phyloP scores from a whole-genome alignment of 106 monocot species.

The Posidonia australis region DNA sequence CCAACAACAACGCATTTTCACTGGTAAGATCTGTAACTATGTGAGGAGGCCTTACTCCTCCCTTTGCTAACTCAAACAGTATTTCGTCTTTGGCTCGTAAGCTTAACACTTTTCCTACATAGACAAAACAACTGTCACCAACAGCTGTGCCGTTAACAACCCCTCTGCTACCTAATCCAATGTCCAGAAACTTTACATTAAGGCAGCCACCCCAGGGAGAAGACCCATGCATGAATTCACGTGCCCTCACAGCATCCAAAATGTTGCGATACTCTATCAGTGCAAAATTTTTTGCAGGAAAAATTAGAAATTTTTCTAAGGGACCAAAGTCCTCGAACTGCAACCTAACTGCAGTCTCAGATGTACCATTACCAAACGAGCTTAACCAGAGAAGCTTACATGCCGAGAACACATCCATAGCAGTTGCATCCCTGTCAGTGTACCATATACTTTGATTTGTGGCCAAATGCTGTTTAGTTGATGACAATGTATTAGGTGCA shows the following conservation, averaged over 20 bases:
- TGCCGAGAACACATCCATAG: slow-evolving; percentile 67
- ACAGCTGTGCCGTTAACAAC: slow-evolving; percentile 41
- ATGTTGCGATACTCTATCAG: slow-evolving; percentile 69
- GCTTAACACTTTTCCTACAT: slow-evolving; percentile 54
- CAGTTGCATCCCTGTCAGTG: slow-evolving; percentile 50
- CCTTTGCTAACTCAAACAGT: slow-evolving; percentile 35
- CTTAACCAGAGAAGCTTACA: slow-evolving; percentile 77
- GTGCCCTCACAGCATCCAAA: slow-evolving; percentile 83
- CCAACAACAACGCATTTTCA: slow-evolving; percentile 66
- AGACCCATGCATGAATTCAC: slow-evolving; percentile 80
- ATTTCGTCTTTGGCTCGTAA: slow-evolving; percentile 63
- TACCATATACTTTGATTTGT: slow-evolving; percentile 42
- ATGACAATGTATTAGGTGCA: slow-evolving; percentile 7
- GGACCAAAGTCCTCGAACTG: slow-evolving; percentile 89
- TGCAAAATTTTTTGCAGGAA: slow-evolving; percentile 60
- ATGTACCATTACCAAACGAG: slow-evolving; percentile 50
- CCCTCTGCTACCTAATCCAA: slow-evolving; percentile 62
- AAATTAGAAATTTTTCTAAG: slow-evolving; percentile 37
- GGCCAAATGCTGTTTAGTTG: slow-evolving; percentile 21
- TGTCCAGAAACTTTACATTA: slow-evolving; percentile 68
- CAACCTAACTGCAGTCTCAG: slow-evolving; percentile 49
- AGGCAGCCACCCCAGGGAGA: slow-evolving; percentile 56
- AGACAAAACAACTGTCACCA: slow-evolving; percentile 78
- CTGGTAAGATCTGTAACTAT: slow-evolving; percentile 49
- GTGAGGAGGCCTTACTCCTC: slow-evolving; percentile 35